phyloP scores from a whole-genome alignment of 768 basidiomycete genomes.

The Coprinopsis strossmayeri region DNA sequence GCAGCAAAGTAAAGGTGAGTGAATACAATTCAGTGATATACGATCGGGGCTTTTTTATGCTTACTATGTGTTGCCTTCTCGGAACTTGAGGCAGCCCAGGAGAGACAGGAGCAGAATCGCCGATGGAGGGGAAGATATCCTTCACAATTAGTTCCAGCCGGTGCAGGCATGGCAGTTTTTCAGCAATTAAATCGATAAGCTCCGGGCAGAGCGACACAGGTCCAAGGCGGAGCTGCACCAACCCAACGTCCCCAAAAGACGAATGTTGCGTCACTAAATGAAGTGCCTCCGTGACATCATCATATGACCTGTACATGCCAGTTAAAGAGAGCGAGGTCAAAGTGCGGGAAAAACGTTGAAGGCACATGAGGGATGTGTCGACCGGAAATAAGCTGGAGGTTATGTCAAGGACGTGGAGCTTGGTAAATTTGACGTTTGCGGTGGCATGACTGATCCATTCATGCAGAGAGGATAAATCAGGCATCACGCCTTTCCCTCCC shows the following conservation, averaged over 20 bases:
- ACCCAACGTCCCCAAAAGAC: slow-evolving; percentile 14
- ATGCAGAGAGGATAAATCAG: slow-evolving; percentile 26
- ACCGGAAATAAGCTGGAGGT: slow-evolving; percentile 30
- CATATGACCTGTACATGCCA: slow-evolving; percentile 29
- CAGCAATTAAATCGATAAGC: slow-evolving; percentile 34
- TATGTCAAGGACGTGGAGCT: slow-evolving; percentile 27
- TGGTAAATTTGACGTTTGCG: slow-evolving; percentile 18
- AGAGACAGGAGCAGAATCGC: slow-evolving; percentile 2
- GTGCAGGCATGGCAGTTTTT: slow-evolving; percentile 26
- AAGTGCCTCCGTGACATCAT: slow-evolving; percentile 28
- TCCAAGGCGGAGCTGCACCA: slow-evolving; percentile 31
- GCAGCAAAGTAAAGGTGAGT: background rate
- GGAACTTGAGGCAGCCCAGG: slow-evolving; percentile 7
- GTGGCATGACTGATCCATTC: slow-evolving; percentile 29
- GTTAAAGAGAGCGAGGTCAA: slow-evolving; percentile 32
- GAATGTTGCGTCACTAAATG: slow-evolving; percentile 10
- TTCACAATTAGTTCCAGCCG: slow-evolving; percentile 33
- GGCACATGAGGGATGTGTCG: slow-evolving; percentile 26
- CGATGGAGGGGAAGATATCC: slow-evolving; percentile 28
- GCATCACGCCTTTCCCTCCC: slow-evolving; percentile 25
- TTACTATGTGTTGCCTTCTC: slow-evolving; percentile 23
- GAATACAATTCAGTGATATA: too few relatives aligned
- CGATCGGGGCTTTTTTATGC: too few relatives aligned
- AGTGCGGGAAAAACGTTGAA: slow-evolving; percentile 26
- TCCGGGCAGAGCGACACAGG: slow-evolving; percentile 34